Base-by-base conservation (phyloP, 2,329 filamentous ascomycete genomes). In the Scytalidium sp. region DNA sequence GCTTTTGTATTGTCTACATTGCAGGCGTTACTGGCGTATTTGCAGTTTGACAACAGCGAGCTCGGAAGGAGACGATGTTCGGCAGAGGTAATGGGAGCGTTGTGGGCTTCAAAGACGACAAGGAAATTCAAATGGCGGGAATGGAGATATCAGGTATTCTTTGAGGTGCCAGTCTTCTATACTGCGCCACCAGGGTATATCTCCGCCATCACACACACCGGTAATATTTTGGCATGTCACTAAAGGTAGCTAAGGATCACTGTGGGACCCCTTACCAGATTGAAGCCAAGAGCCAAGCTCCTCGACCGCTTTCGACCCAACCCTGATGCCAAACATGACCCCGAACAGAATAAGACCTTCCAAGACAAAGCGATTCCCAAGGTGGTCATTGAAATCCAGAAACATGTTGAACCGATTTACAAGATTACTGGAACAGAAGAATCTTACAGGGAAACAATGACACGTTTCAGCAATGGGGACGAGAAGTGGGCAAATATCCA, bases 401-500 rank as follows among this genome's bases (percentile, higher is more conserved):
- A 21, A n/a, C n/a, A 41, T 19, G n/a, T 41, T 41, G 8, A 8
- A n/a, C 7, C 40, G 40, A 41, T 41, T 41, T 41, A 41, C 40
- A 41, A 41, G 40, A 41, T 41, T 21, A 41, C 40, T 21, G 40
- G 40, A 7, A 41, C 40, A 10, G 17, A 41, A 21, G 17, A 41
- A 8, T 41, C 40, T 19, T 41, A n/a, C 40, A 19, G 17, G 40
- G 7, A 41, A 8, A 41, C 40, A 8, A 41, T 41, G 40, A 41
- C 40, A 8, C 17, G 7, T 8, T 8, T 41, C 8, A 41, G n/a
- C 13, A 44, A 23, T 19, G 42, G 41, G 11, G 23, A 48, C 3
- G 47, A 52, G 19, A 46, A 41, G 29, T 52, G 47, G 47, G 47
- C 47, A 20, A 52, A 39, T n/a, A 32, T 53, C 6, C 47, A 53